Conservation (phyloP, 768 basidiomycete genomes). For the Hypsizygus marmoreus region DNA sequence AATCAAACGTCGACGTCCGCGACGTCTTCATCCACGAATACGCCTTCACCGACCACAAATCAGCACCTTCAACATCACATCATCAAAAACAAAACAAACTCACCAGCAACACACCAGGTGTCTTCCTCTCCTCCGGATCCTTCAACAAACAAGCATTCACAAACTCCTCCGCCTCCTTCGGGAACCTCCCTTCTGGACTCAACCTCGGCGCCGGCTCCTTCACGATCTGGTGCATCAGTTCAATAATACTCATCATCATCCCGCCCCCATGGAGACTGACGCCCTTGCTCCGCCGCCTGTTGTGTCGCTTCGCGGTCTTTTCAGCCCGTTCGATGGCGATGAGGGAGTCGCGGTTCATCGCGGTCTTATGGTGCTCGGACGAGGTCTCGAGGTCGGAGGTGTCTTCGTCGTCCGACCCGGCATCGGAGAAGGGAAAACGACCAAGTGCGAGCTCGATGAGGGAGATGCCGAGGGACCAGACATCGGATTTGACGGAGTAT, state of each 20-base stretch:
- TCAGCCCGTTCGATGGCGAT: neutral
- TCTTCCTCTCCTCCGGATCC: slow-evolving; percentile 78
- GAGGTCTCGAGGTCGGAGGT: slow-evolving; percentile 76
- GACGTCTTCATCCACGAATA: slow-evolving; percentile 72
- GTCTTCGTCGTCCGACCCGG: slow-evolving; percentile 29
- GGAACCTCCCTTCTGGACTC: slow-evolving; percentile 65
- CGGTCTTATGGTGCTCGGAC: slow-evolving; percentile 65
- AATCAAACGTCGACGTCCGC: slow-evolving; percentile 57
- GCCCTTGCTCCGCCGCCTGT: slow-evolving; percentile 82
- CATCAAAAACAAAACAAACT: slow-evolving; percentile 26
- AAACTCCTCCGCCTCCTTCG: slow-evolving; percentile 74
- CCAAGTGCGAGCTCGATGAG: slow-evolving; percentile 95
- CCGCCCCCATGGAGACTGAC: slow-evolving; percentile 88
- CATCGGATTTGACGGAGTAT: slow-evolving; percentile 98
- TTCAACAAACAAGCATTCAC: slow-evolving; percentile 90
- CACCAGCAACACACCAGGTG: slow-evolving; percentile 84
- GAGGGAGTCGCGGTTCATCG: slow-evolving; percentile 45
- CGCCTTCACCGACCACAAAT: slow-evolving; percentile 42
- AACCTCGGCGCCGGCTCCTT: slow-evolving; percentile 95
- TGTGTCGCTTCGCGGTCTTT: slow-evolving; percentile 22
- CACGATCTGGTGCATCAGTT: slow-evolving; percentile 96
- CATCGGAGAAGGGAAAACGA: slow-evolving; percentile 95
- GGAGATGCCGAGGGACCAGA: slow-evolving; percentile 97
- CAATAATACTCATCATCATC: slow-evolving; percentile 97
- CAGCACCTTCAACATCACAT: neutral